These are phyloP conservation scores for Kwoniella dendrophila DNA, from an alignment of 768 basidiomycete species.

Conservation along the genomic window DNA sequence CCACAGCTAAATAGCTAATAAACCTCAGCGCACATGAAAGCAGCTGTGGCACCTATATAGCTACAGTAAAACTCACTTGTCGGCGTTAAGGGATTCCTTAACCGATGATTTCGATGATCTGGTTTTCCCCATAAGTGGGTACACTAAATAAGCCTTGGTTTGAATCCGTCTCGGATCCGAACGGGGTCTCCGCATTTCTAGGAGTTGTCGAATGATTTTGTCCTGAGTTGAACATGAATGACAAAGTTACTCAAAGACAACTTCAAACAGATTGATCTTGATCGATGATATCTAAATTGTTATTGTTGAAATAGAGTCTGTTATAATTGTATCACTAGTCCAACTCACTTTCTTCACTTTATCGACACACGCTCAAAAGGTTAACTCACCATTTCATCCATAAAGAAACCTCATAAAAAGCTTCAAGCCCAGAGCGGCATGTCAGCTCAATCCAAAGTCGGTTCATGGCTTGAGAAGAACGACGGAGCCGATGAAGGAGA, in stretches of 20 bases:
- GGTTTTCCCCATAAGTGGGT: neutral
- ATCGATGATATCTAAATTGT: too few species aligned
- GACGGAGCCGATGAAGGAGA: constrained; percentile 26
- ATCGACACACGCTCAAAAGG: neutral
- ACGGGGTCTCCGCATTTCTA: constrained; percentile 10
- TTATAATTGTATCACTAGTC: neutral
- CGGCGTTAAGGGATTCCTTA: constrained; percentile 18
- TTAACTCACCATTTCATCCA: constrained; percentile 32
- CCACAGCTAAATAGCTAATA: neutral
- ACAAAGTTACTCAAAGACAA: neutral
- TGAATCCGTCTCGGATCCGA: constrained; percentile 8
- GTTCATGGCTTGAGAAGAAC: constrained; percentile 46
- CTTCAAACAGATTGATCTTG: too few species aligned
- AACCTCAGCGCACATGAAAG: neutral
- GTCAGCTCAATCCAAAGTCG: constrained; percentile 46
- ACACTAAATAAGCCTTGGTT: neutral
- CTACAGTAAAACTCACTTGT: neutral
- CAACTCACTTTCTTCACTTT: constrained; percentile 9
- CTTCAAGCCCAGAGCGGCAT: constrained; percentile 41
- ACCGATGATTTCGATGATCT: constrained; percentile 5
- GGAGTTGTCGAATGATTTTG: constrained; percentile 10
- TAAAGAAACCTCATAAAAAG: constrained; percentile 35
- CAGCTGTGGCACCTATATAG: constrained; percentile 1
- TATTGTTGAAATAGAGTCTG: too few species aligned
- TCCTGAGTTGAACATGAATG: constrained; percentile 1